Conservation (phyloP, 2,329 filamentous ascomycete species). For the Grosmannia clavigera region DNA sequence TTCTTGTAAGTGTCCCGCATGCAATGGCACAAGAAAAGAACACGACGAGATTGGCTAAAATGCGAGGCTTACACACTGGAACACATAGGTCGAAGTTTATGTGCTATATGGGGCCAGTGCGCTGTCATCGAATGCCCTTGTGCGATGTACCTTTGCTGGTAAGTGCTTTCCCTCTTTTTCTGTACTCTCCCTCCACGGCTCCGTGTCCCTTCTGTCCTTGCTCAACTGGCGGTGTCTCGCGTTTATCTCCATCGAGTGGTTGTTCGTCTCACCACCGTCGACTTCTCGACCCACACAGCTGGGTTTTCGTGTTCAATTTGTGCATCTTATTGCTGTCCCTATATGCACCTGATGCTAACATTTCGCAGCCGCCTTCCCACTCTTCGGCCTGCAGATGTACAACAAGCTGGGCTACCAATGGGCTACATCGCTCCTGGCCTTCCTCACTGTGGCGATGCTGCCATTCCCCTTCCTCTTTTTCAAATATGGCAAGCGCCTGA, state of each 20-base stretch:
- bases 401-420: slow-evolving; percentile 55
- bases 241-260: neutral
- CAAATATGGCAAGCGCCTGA: slow-evolving; percentile 44
- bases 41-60: neutral
- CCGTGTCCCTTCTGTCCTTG: neutral
- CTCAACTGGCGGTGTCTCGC: neutral
- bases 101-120: slow-evolving; percentile 64
- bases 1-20: slow-evolving; percentile 49
- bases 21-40: neutral
- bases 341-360: neutral
- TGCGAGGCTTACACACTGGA: slow-evolving; percentile 1
- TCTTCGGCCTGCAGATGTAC: slow-evolving; percentile 68
- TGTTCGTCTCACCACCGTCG: neutral
- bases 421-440: slow-evolving; percentile 50
- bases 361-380: slow-evolving; percentile 53
- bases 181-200: neutral
- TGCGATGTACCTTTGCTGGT: slow-evolving; percentile 64
- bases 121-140: slow-evolving; percentile 72
- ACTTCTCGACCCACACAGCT: neutral
- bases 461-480: slow-evolving; percentile 55
- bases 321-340: neutral
- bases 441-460: slow-evolving; percentile 48
- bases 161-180: slow-evolving; percentile 16
- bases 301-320: neutral
- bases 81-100: slow-evolving; percentile 56